Conservation (phyloP, 768 basidiomycete species). For the Lentinula lateritia region DNA sequence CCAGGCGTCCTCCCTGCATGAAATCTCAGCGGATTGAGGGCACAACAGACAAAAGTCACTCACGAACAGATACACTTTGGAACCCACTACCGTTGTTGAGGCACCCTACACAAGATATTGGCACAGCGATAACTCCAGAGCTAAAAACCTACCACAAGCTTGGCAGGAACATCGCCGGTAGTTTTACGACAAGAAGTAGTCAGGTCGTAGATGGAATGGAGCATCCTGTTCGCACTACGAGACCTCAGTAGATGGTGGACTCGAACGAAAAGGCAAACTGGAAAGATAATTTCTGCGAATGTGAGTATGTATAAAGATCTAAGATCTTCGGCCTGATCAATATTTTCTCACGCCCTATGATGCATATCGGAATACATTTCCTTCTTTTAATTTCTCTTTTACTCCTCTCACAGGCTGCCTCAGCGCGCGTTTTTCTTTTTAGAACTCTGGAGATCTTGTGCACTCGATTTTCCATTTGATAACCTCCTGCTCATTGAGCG, state of each 20-base stretch:
- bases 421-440: background rate
- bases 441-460: background rate
- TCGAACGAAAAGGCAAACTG: background rate
- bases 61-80: constrained; percentile 88
- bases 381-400: background rate
- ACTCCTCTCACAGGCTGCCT: background rate
- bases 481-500: background rate
- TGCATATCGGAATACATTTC: background rate
- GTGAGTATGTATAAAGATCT: background rate
- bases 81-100: constrained; percentile 85
- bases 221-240: constrained; percentile 22
- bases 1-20: constrained; percentile 76
- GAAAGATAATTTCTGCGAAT: background rate
- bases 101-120: constrained; percentile 54
- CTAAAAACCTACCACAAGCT: constrained; percentile 65
- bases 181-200: constrained; percentile 83
- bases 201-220: constrained; percentile 84
- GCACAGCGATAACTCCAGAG: background rate
- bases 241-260: constrained; percentile 1
- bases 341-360: background rate
- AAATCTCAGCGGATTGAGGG: background rate
- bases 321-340: background rate
- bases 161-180: constrained; percentile 80
- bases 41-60: constrained; percentile 19
- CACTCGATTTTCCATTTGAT: too few relatives aligned